phyloP scores from a whole-genome alignment of 495 filamentous ascomycete species.

The Penicillium ochrochloron region DNA sequence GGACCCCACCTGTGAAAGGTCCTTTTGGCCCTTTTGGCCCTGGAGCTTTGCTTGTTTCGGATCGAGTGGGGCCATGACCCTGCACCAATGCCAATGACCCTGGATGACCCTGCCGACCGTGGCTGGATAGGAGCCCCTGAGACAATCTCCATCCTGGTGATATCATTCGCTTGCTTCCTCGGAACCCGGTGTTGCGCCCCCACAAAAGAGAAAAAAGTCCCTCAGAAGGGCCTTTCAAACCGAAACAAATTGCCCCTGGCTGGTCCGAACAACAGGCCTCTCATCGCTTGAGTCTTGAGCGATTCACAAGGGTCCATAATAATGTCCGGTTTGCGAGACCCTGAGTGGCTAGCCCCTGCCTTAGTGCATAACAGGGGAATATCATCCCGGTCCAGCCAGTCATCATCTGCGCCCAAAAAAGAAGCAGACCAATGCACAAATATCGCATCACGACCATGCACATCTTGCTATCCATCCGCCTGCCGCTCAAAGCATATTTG shows the following conservation, averaged over 20 bases:
- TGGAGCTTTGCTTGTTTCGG: slow-evolving; percentile 7
- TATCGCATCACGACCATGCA: background rate
- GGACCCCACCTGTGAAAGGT: background rate
- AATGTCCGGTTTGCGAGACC: background rate
- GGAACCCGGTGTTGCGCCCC: background rate
- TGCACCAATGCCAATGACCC: background rate
- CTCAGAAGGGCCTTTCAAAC: background rate
- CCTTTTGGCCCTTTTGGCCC: background rate
- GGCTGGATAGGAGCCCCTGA: slow-evolving; percentile 7
- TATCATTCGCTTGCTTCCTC: background rate
- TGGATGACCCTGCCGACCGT: background rate
- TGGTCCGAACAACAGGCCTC: background rate
- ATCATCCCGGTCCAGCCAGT: slow-evolving; percentile 1
- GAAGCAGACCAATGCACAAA: background rate
- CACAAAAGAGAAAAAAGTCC: background rate
- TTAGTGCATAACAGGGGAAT: background rate
- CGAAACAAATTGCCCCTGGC: background rate
- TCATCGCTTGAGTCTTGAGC: background rate
- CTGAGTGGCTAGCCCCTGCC: slow-evolving; percentile 1
- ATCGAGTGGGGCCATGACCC: background rate
- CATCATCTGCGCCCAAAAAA: background rate
- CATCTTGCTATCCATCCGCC: background rate
- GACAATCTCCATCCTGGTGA: background rate
- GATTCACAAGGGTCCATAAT: background rate
- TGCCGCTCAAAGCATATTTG: background rate